Evolutionary conservation across 805 yeast genomes (phyloP), one percentile per base, ranked within the genome.

Genomic region (Saturnispora diversa): DNA sequence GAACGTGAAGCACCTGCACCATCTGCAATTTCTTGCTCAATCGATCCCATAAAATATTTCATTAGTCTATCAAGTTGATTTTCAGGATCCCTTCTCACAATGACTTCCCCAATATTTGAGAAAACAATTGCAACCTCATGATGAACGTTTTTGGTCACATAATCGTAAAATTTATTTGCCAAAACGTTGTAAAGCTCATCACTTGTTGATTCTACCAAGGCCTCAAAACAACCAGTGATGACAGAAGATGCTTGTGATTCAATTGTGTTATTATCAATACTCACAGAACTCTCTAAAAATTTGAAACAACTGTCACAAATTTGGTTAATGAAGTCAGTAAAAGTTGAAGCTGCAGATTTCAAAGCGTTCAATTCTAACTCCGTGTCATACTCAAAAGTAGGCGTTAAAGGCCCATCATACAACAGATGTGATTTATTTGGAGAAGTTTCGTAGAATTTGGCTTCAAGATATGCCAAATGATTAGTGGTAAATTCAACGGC

Each of bases 1-100:
- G 68, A 70, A 55, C 95, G 71, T 0, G 78, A 64, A 1, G 72
- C 60, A 3, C 97, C 97, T 0, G 97, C 97, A 3, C 77, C 82
- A 47, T 88, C 83, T 48, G 79, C 84, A 16, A 90, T 67, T 53
- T 90, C 95, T 25, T 70, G 75, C 27, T 67, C 64, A 20, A 88
- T 77, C 39, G 70, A 70, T 5, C 65, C 65, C 35, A 69, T 60
- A 15, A 82, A 58, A n/a, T 66, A 51, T 0, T 64, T 56, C 27
- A 72, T 67, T 21, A 75, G 56, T 32, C 56, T 59, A 1, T 66
- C 60, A 45, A 78, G 71, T 9, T 72, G 65, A 4, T 54, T 50
- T 8, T 55, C 50, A 0, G 86, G 79, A 35, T 79, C 76, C 31
- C 85, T 72, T 46, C 78, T 76, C 3, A 83, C 76, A 33, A 90